These are phyloP conservation scores for Cochlearia excelsa DNA, from an alignment of 345 rosid species.

Conservation along the genomic window DNA sequence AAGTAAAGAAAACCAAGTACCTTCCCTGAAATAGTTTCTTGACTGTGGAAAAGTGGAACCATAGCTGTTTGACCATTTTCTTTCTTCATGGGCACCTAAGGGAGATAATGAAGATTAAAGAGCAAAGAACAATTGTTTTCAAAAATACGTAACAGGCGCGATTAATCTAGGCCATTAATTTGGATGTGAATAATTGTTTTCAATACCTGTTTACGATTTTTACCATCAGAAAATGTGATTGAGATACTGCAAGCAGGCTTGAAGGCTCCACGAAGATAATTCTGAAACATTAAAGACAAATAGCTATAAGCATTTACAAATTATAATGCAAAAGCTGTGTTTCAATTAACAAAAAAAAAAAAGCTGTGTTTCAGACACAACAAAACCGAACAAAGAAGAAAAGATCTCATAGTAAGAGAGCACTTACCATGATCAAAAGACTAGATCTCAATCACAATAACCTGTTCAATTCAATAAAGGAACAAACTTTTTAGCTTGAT, in stretches of 20 bases:
- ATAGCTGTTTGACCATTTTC: conserved; percentile 82
- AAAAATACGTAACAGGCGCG: not conserved
- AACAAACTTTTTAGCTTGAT: conserved; percentile 9
- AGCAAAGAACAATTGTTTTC: not conserved
- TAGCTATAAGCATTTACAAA: conserved; percentile 10
- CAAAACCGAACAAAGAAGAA: not conserved
- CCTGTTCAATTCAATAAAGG: conserved; percentile 23
- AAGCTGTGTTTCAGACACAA: not conserved
- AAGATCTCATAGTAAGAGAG: not conserved
- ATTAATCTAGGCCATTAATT: not conserved
- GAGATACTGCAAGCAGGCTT: conserved; percentile 83
- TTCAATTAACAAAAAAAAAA: too few relatives aligned
- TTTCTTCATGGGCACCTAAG: conserved; percentile 82
- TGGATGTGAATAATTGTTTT: not conserved
- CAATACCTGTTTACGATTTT: conserved; percentile 81
- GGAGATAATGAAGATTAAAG: conserved; percentile 10
- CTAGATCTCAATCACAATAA: conserved; percentile 27
- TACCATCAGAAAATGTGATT: conserved; percentile 74
- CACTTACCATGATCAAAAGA: conserved; percentile 39
- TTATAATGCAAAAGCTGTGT: not conserved
- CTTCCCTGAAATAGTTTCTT: conserved; percentile 87
- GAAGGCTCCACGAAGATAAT: conserved; percentile 93
- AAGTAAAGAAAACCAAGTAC: conserved; percentile 36
- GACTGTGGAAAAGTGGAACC: conserved; percentile 90
- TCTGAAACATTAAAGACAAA: conserved; percentile 42